phyloP scores from a whole-genome alignment of 1,284 basidiomycete genomes.

The Xerocomus cyaneibrunnescens region DNA sequence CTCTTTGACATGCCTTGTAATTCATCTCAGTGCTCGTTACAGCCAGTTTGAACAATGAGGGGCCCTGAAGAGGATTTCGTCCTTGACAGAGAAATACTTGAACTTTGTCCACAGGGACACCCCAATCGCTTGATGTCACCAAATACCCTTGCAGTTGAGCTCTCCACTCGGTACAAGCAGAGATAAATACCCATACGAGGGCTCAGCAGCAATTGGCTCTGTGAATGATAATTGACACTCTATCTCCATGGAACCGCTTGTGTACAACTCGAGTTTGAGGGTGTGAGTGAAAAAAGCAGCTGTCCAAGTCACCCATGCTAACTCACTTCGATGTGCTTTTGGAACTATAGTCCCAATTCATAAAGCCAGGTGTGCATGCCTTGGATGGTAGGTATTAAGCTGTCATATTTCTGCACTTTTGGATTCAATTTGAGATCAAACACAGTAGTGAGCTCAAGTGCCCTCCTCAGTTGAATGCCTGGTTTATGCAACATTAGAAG shows the following conservation, averaged over 20 bases:
- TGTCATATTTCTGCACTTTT: conserved; percentile 70
- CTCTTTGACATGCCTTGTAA: too few species aligned
- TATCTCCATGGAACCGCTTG: conserved; percentile 76
- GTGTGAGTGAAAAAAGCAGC: conserved; percentile 11
- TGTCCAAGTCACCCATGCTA: conserved; percentile 29
- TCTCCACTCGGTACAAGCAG: too few species aligned
- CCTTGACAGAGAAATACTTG: too few species aligned
- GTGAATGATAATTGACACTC: not conserved
- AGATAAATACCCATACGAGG: conserved; percentile 66
- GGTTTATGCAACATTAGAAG: conserved; percentile 4
- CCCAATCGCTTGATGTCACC: too few species aligned
- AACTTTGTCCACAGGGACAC: too few species aligned
- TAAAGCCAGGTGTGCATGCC: conserved; percentile 66
- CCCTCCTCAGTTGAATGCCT: conserved; percentile 58
- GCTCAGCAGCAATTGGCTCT: conserved; percentile 2
- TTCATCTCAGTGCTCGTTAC: too few species aligned
- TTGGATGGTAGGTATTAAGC: conserved; percentile 60
- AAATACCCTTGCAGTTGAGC: too few species aligned
- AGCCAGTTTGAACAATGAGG: too few species aligned
- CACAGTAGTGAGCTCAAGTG: conserved; percentile 62
- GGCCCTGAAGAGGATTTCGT: too few species aligned
- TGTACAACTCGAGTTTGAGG: conserved; percentile 64
- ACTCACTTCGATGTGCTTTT: conserved; percentile 79
- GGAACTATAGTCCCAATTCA: conserved; percentile 73
- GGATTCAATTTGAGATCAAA: conserved; percentile 77